Base-by-base conservation (phyloP, 768 basidiomycete species). In the Trametes coccinea region DNA sequence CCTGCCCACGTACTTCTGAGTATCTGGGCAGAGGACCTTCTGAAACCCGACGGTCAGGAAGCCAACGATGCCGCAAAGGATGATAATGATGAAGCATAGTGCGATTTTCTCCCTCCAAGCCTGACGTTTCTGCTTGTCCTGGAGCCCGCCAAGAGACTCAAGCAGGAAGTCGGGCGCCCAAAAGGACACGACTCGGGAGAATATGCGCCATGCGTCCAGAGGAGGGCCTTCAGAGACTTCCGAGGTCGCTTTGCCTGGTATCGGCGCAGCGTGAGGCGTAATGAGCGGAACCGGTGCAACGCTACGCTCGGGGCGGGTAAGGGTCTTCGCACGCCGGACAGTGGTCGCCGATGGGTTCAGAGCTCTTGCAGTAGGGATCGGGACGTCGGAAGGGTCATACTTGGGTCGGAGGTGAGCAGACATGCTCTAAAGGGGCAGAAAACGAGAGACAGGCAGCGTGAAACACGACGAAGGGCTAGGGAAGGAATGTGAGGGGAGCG, bases 41-140 rank as follows among this genome's bases (percentile, higher is more conserved):
- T 97, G 92, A 48, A 96, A 85, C 39, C 96, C 96, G 66, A 99
- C 92, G 41, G 97, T 99, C 57, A 89, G 81, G 76, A 99, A 99
- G 9, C 93, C 96, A 54, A 98, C 84, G 47, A 79, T 73, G 17
- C 80, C 86, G 66, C 96, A 97, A 17, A 97, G 75, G 46, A 94
- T 41, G 59, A 84, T 66, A 53, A 94, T 92, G 70, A 98, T 88
- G 74, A 91, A 86, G 75, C 95, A 98, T 3, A 99, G 80, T 5
- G 94, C 86, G 60, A 96, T 87, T 80, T 98, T 99, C 76, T 99
- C 97, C 71, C 95, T 85, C 97, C 97, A 99, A 1, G 97, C 97
- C 73, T 97, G 93, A 63, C 86, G 80, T 55, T 84, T 81, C 40
- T 84, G 80, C 68, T 83, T 82, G 74, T 95, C 93, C 71, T 84